These are phyloP conservation scores for Ceratobasidium sp. DNA, from an alignment of 1,284 basidiomycete genomes.

Conservation along the genomic window DNA sequence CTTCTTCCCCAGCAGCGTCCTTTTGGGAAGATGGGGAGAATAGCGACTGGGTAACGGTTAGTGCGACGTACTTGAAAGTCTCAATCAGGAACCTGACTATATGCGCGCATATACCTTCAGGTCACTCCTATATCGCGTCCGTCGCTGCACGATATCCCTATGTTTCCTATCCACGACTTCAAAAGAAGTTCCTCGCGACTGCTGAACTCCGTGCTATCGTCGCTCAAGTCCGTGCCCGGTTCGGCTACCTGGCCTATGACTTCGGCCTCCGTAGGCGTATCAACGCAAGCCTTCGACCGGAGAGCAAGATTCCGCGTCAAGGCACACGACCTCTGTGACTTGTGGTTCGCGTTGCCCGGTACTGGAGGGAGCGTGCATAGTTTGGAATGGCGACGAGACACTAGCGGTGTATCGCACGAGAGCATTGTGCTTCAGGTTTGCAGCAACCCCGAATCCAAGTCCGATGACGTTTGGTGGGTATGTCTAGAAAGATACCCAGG, in stretches of 20 bases:
- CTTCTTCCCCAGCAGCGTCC: neutral
- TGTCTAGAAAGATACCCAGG: slow-evolving; percentile 28
- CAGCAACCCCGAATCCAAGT: neutral
- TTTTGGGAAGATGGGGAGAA: neutral
- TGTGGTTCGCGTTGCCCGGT: slow-evolving; percentile 27
- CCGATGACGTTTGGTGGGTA: slow-evolving; percentile 18
- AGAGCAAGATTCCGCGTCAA: neutral
- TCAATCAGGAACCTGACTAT: neutral
- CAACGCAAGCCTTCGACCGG: neutral
- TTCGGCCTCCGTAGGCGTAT: slow-evolving; percentile 17
- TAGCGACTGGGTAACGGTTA: slow-evolving; percentile 11
- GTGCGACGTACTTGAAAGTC: neutral
- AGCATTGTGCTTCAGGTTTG: slow-evolving; percentile 25
- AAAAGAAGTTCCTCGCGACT: neutral
- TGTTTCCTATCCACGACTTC: slow-evolving; percentile 15
- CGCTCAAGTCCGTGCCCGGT: slow-evolving; percentile 19
- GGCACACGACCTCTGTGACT: neutral
- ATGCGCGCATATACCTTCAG: slow-evolving; percentile 20
- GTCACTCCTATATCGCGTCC: slow-evolving; percentile 3
- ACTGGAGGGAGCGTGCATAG: slow-evolving; percentile 12
- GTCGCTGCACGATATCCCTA: slow-evolving; percentile 14
- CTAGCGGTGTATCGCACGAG: slow-evolving; percentile 13
- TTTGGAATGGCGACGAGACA: slow-evolving; percentile 15
- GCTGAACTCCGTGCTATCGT: slow-evolving; percentile 3
- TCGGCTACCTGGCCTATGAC: slow-evolving; percentile 34